Base-by-base conservation (phyloP, 768 basidiomycete species). In the Scleroderma citrinum region DNA sequence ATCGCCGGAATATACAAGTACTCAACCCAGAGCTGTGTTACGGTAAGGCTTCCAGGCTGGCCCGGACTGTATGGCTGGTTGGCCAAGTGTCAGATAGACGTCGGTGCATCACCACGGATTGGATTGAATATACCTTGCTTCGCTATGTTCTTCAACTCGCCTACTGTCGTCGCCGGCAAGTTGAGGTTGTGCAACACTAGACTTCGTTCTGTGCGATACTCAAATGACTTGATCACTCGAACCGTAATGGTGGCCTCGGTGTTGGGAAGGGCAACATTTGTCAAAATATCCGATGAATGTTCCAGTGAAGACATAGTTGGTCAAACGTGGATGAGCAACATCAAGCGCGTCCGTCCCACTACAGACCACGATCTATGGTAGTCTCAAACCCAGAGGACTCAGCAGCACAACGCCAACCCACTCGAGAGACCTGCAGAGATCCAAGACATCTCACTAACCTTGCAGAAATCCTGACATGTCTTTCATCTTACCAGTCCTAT, bases 171-270 rank as follows among this genome's bases (percentile, higher is more conserved):
- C 2, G 72, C 72, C 56, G 83, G 81, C 53, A 96, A 81, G 63
- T 99, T 81, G 52, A 94, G 59, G 56, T 85, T 74, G 60, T 83
- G 87, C 44, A 98, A 74, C 46, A 99, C 84, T 55, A 97, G 77
- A 61, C 81, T 85, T 57, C 85, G 85, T 63, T 92, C 87, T 47
- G 93, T 97, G 48, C 95, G 80, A 67, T 82, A 97, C 61, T 82
- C 83, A 65, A 99, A 95, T 17, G 90, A 92, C 64, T 99, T 99
- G 72, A 99, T 90, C 53, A 97, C 77, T 29, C 95, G 83, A 43
- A 98, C 67, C 7, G 95, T 98, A 49, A 98, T 70, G 5, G 91
- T 92, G 19, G 92, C 91, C 52, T 82, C 75, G 2, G 85, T 84
- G 56, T 70, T 76, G 10, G 91, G 86, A 3, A 76, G 73, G 24